phyloP scores from a whole-genome alignment of 139 green algal species.

The Protoeuglena noctilucae region DNA sequence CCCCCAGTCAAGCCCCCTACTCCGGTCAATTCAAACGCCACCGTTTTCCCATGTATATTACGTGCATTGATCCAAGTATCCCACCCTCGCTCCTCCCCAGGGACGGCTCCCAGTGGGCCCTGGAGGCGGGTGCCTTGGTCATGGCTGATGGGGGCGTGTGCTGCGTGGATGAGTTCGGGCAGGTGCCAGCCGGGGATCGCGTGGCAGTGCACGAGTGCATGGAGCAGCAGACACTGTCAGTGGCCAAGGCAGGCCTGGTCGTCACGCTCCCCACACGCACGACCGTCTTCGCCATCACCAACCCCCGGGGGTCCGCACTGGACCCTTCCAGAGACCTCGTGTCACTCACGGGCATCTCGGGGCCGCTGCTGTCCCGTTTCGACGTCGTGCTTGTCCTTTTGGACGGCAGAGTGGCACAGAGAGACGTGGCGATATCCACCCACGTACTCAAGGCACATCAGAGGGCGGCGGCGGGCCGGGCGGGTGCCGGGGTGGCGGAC shows the following conservation, averaged over 20 bases:
- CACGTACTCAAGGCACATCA: constrained; percentile 51
- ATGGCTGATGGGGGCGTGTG: constrained; percentile 77
- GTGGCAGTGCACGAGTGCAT: constrained; percentile 80
- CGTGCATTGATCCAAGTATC: not conserved
- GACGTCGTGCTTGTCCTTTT: constrained; percentile 57
- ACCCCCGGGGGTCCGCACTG: constrained; percentile 30
- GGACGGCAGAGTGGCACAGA: constrained; percentile 3
- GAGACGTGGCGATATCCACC: constrained; percentile 39
- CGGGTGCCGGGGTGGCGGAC: no score
- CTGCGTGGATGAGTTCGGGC: constrained; percentile 82
- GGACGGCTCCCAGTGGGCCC: constrained; percentile 37
- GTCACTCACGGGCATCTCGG: constrained; percentile 15
- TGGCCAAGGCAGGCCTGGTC: constrained; percentile 84
- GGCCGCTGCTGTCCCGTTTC: constrained; percentile 56
- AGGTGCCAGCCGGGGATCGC: constrained; percentile 40
- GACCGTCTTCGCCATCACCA: constrained; percentile 46
- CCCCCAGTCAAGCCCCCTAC: not conserved
- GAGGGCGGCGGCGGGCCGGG: constrained; percentile 1
- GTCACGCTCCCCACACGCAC: constrained; percentile 60
- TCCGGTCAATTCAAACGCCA: not conserved
- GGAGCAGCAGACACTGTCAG: constrained; percentile 83
- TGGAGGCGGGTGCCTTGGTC: constrained; percentile 68
- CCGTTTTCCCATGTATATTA: no score
- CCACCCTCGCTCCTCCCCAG: not conserved
- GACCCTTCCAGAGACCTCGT: constrained; percentile 2